phyloP scores from a whole-genome alignment of 2,329 filamentous ascomycete genomes.

The Colletotrichum truncatum region DNA sequence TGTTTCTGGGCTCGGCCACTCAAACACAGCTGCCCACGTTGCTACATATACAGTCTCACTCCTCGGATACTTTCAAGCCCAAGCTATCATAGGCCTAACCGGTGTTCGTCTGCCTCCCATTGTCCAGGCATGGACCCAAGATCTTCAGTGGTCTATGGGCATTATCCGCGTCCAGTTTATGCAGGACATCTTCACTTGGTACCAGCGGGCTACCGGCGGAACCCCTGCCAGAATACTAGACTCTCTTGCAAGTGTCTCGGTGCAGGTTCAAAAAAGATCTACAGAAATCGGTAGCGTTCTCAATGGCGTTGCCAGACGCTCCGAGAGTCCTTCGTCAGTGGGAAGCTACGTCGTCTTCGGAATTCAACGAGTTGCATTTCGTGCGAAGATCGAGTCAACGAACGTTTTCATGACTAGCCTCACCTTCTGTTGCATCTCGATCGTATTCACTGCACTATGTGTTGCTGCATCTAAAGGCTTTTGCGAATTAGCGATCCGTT shows the following conservation, averaged over 20 bases:
- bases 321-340: conserved; percentile 60
- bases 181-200: conserved; percentile 92
- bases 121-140: conserved; percentile 92
- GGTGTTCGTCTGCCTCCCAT: conserved; percentile 85
- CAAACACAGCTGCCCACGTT: conserved; percentile 93
- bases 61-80: conserved; percentile 93
- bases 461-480: conserved; percentile 83
- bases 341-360: conserved; percentile 76
- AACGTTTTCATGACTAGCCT: conserved; percentile 95
- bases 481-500: conserved; percentile 79
- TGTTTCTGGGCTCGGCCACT: conserved; percentile 89
- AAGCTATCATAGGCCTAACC: conserved; percentile 89
- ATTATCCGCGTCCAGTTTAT: conserved; percentile 90
- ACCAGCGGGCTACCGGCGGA: conserved; percentile 91
- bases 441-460: conserved; percentile 75
- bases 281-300: conserved; percentile 43
- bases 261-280: conserved; percentile 79
- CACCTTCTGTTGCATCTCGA: conserved; percentile 87
- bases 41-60: conserved; percentile 94
- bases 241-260: conserved; percentile 77
- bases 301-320: conserved; percentile 58
- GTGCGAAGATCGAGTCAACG: conserved; percentile 83
- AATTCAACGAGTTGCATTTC: conserved; percentile 90
- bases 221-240: conserved; percentile 83
- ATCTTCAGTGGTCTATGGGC: conserved; percentile 98